Base-by-base conservation (phyloP, 2,329 filamentous ascomycete genomes). In the Diaporthe vaccinii region DNA sequence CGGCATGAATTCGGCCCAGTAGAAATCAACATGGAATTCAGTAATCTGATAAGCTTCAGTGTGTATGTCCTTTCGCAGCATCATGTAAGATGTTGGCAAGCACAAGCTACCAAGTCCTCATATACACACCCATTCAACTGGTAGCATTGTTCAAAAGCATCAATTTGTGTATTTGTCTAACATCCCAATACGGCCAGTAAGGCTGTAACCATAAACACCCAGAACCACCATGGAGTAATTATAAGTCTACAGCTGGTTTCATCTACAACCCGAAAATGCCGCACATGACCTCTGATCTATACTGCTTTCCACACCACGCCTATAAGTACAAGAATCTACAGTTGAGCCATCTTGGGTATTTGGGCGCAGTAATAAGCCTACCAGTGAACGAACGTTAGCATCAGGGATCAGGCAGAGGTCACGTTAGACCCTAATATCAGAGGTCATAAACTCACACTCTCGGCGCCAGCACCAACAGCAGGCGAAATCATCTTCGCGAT, bases 401-500 rank as follows among this genome's bases (percentile, higher is more conserved):
- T 22, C 7, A 25, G 3, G 6, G 1, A 20, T 22, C 20, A 7
- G 12, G 6, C 14, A 46, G n/a, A 72, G 44, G 22, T 25, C 28
- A 39, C 25, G 17, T 2, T 34, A 9, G 28, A 22, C 9, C 15
- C 17, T 12, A 25, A 44, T 4, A n/a, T 36, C 7, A 39, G 17
- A 14, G 1, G 28, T n/a, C 4, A 22, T 22, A 4, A 9, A 78
- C 79, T 77, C 57, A 80, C 79, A 55, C 72, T 77, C 53, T 79
- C 79, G 22, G 76, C 75, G 17, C 79, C 79, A 7, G 78, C 78
- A 15, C 79, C 79, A 2, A 80, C 67, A 9, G 62, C 72, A 49
- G 79, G 77, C 2, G 79, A 79, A 2, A 83, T 76, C 57, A 78
- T 59, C 55, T 79, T 78, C 9, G 76, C 69, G 1, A 82, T 55